Conservation (phyloP, 352 stramenopile species). For the Phytophthora lateralis region DNA sequence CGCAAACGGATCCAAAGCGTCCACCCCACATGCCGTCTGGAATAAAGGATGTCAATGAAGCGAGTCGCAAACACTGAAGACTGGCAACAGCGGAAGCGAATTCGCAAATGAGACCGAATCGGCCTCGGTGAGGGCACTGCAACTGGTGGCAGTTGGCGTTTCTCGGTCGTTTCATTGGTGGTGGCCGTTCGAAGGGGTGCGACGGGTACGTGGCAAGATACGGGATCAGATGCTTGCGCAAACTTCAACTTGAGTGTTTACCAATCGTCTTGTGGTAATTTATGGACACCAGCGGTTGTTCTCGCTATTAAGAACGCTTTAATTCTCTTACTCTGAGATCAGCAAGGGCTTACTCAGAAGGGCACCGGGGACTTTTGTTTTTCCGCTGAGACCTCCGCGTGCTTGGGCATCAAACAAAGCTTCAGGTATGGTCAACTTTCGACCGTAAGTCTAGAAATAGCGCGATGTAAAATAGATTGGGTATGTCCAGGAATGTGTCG, state of each 20-base stretch:
- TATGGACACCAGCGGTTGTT: no score
- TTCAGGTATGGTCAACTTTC: no score
- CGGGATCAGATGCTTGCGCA: constrained; percentile 6
- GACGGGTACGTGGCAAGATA: constrained; percentile 24
- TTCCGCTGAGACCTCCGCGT: no score
- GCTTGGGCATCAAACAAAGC: no score
- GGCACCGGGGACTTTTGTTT: no score
- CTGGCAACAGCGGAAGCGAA: constrained; percentile 27
- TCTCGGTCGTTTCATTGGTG: constrained; percentile 33
- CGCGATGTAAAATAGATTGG: constrained; percentile 2
- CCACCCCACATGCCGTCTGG: constrained; percentile 15
- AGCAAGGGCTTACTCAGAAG: no score
- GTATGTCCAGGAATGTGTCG: constrained; percentile 7
- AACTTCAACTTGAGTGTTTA: constrained; percentile 10
- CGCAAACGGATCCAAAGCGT: constrained; percentile 15
- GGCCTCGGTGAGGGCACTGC: not conserved
- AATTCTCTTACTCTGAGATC: no score
- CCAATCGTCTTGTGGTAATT: no score
- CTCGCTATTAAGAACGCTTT: no score
- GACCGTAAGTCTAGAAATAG: no score
- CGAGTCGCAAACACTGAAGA: constrained; percentile 7
- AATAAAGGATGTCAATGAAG: constrained; percentile 10
- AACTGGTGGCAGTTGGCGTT: constrained; percentile 18
- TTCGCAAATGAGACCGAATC: constrained; percentile 25
- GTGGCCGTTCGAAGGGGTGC: constrained; percentile 18